Evolutionary conservation across 306 rosid species (phyloP), one percentile per base, ranked within the genome.

Genomic region (Trifolium repens): DNA sequence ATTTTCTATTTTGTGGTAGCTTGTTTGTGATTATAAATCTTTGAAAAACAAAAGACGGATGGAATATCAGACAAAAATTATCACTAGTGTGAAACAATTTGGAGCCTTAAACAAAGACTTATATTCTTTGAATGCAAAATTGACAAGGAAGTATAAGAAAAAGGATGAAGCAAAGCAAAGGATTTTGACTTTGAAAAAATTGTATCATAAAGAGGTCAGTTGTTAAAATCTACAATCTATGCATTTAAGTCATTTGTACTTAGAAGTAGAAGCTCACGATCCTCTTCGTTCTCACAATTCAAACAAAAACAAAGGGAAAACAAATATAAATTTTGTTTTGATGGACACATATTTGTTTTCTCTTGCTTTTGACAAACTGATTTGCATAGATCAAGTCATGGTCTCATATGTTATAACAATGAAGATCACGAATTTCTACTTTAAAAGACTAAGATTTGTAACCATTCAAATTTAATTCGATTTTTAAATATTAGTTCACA

Each of bases 91-190:
- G 58, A 79, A 55, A 65, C 1, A 44, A 55, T 1, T 32, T 27
- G 46, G 35, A 5, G 71, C 55, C 63, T 57, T 19, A 24, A n/a
- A 67, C 55, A 24, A 40, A 55, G 53, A 7, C 5, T 9, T 59
- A 26, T 9, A 26, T 37, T 58, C 32, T 37, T 26, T 47, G 27
- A n/a, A 8, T 44, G 17, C 15, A 50, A 72, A 63, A 42, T 26
- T 74, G 72, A 5, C 49, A 59, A 42, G 61, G 15, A 74, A 17
- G 49, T 26, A 26, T 24, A 40, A 47, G 40, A 67, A 30, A 68
- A 74, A 13, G 67, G 60, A 17, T 42, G 49, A 60, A 74, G 80
- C 76, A 60, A 60, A 69, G 44, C 19, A 80, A 35, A 49, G 71
- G 44, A 74, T 73, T 15, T 70, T 60, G 10, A 75, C 69, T 16